phyloP scores from a whole-genome alignment of 306 rosid species.

The Medicago ruthenica region DNA sequence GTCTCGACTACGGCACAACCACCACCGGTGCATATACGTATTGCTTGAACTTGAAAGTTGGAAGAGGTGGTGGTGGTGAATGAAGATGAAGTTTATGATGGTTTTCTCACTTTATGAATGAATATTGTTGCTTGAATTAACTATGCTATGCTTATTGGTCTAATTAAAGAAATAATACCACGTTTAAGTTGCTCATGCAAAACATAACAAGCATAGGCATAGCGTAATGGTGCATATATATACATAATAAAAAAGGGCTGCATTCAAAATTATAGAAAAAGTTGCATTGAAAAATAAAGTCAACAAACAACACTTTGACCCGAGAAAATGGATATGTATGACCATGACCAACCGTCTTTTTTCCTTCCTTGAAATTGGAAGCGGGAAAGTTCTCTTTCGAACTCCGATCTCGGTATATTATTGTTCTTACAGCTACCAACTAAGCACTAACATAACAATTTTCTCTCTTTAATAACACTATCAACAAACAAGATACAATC shows the following conservation, averaged over 20 bases:
- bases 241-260: conserved; percentile 21
- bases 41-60: background rate
- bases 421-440: too few species aligned
- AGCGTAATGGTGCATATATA: background rate
- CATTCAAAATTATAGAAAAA: too few species aligned
- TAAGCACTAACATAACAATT: background rate
- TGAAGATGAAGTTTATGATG: background rate
- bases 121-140: background rate
- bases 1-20: conserved; percentile 17
- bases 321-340: background rate
- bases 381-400: background rate
- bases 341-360: conserved; percentile 2
- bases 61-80: background rate
- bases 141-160: background rate
- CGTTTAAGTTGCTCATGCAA: background rate
- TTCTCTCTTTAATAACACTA: background rate
- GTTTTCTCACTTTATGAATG: background rate
- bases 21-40: too few species aligned
- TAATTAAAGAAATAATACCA: background rate
- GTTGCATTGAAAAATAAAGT: background rate
- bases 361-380: background rate
- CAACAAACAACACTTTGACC: conserved; percentile 27
- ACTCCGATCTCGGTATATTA: too few species aligned
- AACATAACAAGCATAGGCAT: background rate
- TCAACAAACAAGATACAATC: background rate